phyloP scores from a whole-genome alignment of 768 basidiomycete species.

The Tulasnella sp. region DNA sequence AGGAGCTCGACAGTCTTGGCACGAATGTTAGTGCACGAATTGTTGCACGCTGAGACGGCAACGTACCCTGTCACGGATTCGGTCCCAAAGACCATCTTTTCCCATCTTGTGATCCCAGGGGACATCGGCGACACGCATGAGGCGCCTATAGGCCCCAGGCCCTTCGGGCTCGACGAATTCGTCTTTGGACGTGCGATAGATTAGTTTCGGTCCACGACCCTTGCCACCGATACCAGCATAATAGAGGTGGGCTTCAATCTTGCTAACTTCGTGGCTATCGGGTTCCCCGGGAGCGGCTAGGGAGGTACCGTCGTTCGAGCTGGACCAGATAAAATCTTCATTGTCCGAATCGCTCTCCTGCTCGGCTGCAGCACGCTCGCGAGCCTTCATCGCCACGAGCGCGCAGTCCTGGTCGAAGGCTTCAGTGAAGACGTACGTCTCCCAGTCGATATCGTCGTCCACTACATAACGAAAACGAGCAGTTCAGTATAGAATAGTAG shows the following conservation, averaged over 20 bases:
- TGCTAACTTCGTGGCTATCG: slow-evolving; percentile 19
- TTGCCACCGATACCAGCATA: slow-evolving; percentile 25
- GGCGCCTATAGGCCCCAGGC: slow-evolving; percentile 23
- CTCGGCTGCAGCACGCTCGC: not conserved
- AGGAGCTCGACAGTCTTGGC: slow-evolving; percentile 26
- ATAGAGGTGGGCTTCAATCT: slow-evolving; percentile 25
- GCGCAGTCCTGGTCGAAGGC: slow-evolving; percentile 7
- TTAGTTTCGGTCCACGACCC: slow-evolving; percentile 24
- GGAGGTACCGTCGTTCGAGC: slow-evolving; percentile 4
- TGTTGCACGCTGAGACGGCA: slow-evolving; percentile 24
- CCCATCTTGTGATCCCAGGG: slow-evolving; percentile 23
- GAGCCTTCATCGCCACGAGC: not conserved
- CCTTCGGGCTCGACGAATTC: slow-evolving; percentile 24
- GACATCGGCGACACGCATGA: slow-evolving; percentile 25
- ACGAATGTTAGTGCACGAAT: slow-evolving; percentile 25
- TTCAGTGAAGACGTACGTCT: slow-evolving; percentile 7
- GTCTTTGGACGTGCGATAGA: slow-evolving; percentile 29
- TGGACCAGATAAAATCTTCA: slow-evolving; percentile 8
- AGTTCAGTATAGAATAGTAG: slow-evolving; percentile 18
- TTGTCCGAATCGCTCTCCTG: not conserved
- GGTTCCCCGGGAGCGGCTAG: slow-evolving; percentile 6
- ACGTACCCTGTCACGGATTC: slow-evolving; percentile 27
- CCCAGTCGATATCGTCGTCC: slow-evolving; percentile 8
- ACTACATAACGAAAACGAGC: slow-evolving; percentile 15
- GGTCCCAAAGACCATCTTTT: slow-evolving; percentile 24